Conservation (phyloP, 2,329 filamentous ascomycete species). For the Talaromyces sp. region DNA sequence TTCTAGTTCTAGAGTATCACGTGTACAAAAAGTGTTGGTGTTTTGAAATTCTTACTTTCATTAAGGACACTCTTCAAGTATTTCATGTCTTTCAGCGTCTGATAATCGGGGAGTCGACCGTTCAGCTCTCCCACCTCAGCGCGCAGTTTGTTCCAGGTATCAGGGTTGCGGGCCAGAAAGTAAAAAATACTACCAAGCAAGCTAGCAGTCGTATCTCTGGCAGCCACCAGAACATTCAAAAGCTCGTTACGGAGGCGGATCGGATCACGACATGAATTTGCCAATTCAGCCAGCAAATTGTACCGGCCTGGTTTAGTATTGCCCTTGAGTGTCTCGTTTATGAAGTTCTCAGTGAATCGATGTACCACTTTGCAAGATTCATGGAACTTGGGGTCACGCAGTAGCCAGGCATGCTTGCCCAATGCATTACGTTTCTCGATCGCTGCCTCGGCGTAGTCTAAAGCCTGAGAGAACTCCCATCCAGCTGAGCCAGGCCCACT, state of each 20-base stretch:
- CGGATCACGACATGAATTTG: slow-evolving; percentile 46
- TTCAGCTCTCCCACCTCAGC: slow-evolving; percentile 47
- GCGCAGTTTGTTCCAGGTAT: slow-evolving; percentile 37
- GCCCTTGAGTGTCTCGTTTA: slow-evolving; percentile 64
- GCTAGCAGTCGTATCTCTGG: slow-evolving; percentile 52
- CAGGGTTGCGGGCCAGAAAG: slow-evolving; percentile 38
- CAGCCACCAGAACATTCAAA: slow-evolving; percentile 51
- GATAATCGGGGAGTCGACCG: slow-evolving; percentile 17
- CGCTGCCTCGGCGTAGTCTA: slow-evolving; percentile 34
- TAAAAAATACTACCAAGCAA: slow-evolving; percentile 46
- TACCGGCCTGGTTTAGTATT: slow-evolving; percentile 51
- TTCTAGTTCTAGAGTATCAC: not conserved
- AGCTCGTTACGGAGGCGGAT: slow-evolving; percentile 47
- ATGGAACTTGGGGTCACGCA: slow-evolving; percentile 39
- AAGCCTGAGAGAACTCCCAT: slow-evolving; percentile 36
- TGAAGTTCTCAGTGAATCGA: slow-evolving; percentile 52
- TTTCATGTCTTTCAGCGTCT: slow-evolving; percentile 24
- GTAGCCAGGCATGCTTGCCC: slow-evolving; percentile 36
- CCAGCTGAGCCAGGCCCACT: slow-evolving; percentile 46
- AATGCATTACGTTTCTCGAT: slow-evolving; percentile 30
- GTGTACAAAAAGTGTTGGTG: not conserved
- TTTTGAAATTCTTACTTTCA: slow-evolving; percentile 26
- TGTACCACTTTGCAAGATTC: slow-evolving; percentile 42
- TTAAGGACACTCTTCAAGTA: slow-evolving; percentile 41
- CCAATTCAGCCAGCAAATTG: slow-evolving; percentile 57